These are phyloP conservation scores for Lichina pygmaea DNA, from an alignment of 495 filamentous ascomycete genomes.

Conservation along the genomic window DNA sequence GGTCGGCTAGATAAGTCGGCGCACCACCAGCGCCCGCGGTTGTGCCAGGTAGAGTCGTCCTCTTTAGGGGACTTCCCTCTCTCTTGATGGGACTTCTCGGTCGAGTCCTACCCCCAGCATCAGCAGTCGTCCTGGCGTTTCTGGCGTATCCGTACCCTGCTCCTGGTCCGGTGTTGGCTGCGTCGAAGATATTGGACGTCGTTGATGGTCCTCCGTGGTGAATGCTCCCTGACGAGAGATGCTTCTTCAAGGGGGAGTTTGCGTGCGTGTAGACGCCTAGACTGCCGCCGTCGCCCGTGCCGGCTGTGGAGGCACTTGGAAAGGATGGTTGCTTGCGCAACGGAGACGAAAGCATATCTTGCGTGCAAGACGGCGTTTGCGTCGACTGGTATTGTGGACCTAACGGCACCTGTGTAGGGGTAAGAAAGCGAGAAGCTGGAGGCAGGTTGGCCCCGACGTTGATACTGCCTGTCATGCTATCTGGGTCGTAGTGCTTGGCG, in stretches of 20 bases:
- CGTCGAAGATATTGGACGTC: too few species aligned
- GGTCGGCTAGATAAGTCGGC: too few species aligned
- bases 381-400: background rate
- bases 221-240: too few species aligned
- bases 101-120: background rate
- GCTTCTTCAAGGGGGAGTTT: constrained; percentile 57
- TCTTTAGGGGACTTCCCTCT: background rate
- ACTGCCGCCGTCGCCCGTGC: constrained; percentile 43
- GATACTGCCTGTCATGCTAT: constrained; percentile 14
- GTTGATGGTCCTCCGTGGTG: too few species aligned
- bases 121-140: background rate
- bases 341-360: background rate
- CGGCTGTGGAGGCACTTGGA: constrained; percentile 7
- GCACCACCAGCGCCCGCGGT: too few species aligned
- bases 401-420: background rate
- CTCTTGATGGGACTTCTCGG: background rate
- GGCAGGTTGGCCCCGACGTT: background rate
- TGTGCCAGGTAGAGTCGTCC: background rate
- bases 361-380: background rate
- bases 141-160: background rate
- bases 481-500: constrained; percentile 46
- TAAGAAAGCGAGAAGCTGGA: too few species aligned
- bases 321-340: background rate
- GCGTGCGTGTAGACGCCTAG: constrained; percentile 55
- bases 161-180: too few species aligned